Evolutionary conservation across 2,329 filamentous ascomycete genomes (phyloP), one percentile per base, ranked within the genome.

Genomic region (Madurella mycetomatis): DNA sequence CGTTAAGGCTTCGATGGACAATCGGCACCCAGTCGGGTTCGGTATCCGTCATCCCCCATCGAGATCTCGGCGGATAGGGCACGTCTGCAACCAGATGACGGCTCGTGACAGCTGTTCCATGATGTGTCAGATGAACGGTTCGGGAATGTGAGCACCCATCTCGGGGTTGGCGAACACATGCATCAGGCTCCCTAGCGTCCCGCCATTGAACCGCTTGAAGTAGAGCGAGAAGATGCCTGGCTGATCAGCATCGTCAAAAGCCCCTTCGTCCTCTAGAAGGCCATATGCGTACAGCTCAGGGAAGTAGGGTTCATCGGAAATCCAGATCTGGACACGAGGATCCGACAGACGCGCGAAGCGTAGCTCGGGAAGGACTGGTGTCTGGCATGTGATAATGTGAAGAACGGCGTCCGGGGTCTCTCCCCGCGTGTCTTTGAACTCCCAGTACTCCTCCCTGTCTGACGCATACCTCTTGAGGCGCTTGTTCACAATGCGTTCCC

Each of bases 71-170:
- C 48, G 43, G 9, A 40, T 48, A 13, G 43, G 17, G 2, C 55
- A 58, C 2, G 32, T 52, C 25, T 53, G 51, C 15, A 60, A 46
- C 16, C 19, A 57, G 19, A 55, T 16, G 18, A 62, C 30, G 1
- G 60, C 60, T 4, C 48, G 48, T 4, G 34, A 12, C 17, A 60
- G 52, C 54, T 62, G 58, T 19, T 55, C 52, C 5, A 55, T 53
- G 41, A 60, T 50, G 25, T 60, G 53, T 58, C 60, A 62, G 49
- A 62, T 49, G 11, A 62, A 60, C 1, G 50, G 19, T 51, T 60
- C 60, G 7, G 54, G 51, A 2, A 61, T n/a, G n/a, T 8, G 40
- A n/a, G 31, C 47, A 1, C 52, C 49, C 1, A 37, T 43, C 2
- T 30, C 25, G 1, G 17, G 16, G 49, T 55, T 39, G 31, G 34